phyloP scores from a whole-genome alignment of 139 green algal species.

The Spirogloea muscicola region DNA sequence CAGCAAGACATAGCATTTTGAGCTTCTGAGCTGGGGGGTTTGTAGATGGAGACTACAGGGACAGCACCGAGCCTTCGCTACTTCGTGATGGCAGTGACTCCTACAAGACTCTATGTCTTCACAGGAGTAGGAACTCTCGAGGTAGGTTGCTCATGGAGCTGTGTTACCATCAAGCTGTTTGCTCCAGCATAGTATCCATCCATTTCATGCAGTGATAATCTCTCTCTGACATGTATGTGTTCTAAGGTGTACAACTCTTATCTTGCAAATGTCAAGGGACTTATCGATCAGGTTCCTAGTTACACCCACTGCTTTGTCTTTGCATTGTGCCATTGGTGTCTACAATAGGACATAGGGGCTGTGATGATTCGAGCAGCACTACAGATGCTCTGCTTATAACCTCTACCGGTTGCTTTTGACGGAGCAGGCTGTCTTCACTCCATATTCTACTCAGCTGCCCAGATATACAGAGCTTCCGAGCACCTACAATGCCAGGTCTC shows the following conservation, averaged over 20 bases:
- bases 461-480: background rate
- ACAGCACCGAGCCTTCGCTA: background rate
- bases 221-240: background rate
- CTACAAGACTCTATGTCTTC: slow-evolving; percentile 31
- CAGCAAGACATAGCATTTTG: too few relatives aligned
- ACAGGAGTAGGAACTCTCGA: slow-evolving; percentile 11
- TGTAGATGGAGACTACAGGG: slow-evolving; percentile 14
- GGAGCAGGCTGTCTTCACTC: background rate
- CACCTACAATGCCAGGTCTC: too few relatives aligned
- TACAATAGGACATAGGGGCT: too few relatives aligned
- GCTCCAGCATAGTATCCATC: background rate
- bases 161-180: background rate
- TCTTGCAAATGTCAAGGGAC: too few relatives aligned
- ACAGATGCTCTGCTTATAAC: too few relatives aligned
- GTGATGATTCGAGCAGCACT: too few relatives aligned
- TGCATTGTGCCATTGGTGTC: too few relatives aligned
- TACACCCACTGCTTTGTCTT: too few relatives aligned
- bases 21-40: too few relatives aligned
- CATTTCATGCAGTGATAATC: background rate
- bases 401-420: too few relatives aligned
- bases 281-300: too few relatives aligned
- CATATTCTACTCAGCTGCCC: background rate
- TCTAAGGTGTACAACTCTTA: too few relatives aligned
- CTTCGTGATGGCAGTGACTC: slow-evolving; percentile 31
- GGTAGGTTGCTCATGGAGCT: slow-evolving; percentile 1